These are phyloP conservation scores for Scheffersomyces parashehatae DNA, from an alignment of 1,139 yeast species.

Conservation along the genomic window DNA sequence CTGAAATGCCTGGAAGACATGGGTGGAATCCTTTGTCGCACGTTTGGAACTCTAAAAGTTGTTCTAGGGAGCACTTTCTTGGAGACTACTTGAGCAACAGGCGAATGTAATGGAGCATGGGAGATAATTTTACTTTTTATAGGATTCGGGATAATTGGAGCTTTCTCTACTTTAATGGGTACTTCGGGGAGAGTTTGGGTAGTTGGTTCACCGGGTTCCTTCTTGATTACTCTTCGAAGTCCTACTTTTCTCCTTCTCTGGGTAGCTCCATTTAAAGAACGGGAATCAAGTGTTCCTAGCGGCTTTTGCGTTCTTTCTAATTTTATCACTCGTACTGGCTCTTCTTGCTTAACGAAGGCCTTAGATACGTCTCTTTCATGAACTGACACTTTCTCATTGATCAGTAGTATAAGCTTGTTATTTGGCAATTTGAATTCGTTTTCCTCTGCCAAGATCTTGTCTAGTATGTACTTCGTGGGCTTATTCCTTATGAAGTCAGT, in stretches of 20 bases:
- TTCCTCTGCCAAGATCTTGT: slow-evolving; percentile 10
- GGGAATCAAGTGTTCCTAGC: neutral
- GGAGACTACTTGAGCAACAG: no score
- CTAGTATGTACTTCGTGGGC: slow-evolving; percentile 13
- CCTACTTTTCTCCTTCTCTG: neutral
- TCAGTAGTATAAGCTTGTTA: slow-evolving; percentile 18
- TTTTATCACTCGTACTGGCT: neutral
- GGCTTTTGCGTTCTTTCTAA: neutral
- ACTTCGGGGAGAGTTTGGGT: no score
- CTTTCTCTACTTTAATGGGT: no score
- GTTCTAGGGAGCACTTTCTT: no score
- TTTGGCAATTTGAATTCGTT: slow-evolving; percentile 16
- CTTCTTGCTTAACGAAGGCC: neutral
- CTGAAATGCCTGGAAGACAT: slow-evolving; percentile 10
- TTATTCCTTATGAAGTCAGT: slow-evolving; percentile 28
- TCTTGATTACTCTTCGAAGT: neutral
- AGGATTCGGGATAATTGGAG: no score
- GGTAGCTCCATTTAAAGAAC: neutral
- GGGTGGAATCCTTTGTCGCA: slow-evolving; percentile 8
- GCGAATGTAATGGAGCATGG: no score
- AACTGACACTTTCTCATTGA: slow-evolving; percentile 11
- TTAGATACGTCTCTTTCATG: neutral
- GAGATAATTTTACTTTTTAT: no score
- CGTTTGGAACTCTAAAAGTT: no score
- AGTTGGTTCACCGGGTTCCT: neutral